Base-by-base conservation (phyloP, 75 land plant genomes). In the Selaginella moellendorffii region DNA sequence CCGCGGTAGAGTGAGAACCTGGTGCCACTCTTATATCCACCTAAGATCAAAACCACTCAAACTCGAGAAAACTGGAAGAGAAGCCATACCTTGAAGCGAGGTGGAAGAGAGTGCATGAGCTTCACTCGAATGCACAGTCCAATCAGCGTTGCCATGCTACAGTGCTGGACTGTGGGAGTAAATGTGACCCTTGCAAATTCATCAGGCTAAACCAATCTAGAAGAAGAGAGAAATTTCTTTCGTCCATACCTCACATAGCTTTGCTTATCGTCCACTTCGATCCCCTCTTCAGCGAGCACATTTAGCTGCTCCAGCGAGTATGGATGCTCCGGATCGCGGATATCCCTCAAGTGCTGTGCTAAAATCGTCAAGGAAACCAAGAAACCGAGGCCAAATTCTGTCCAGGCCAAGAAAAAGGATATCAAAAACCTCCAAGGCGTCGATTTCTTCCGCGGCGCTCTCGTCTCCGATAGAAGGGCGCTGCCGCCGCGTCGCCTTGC, bases 291-390 rank as follows among this genome's bases (percentile, higher is more conserved):
- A 2, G 96, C 70, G 1, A 90, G 78, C 46, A 90, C 96, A 51
- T 86, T 90, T 21, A 90, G 83, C 82, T 90, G 91, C 66, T 90
- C 96, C 30, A 90, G 65, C 0, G 96, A 90, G 71, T 90, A 90
- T 2, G 96, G 96, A 61, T 90, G 96, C 83, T 90, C 96, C 12
- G 91, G 96, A 82, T 90, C 96, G 65, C 79, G 86, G 0, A 90
- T 90, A 63, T 90, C 96, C 63, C 91, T 81, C 67, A 90, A 79
- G 52, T 68, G 83, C 66, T 90, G 64, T 89, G 65, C 53, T 18
- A 9, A 62, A 63, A 69, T 75, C 63, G 75, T 69, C 71, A 68
- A 56, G 1, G 29, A 71, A 53, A 71, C n/a, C n/a, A n/a, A n/a
- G n/a, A n/a, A n/a, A n/a, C n/a, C n/a, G n/a, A n/a, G n/a, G n/a